These are phyloP conservation scores for Mycosphaerella sp. DNA, from an alignment of 2,329 filamentous ascomycete genomes.

Conservation along the genomic window DNA sequence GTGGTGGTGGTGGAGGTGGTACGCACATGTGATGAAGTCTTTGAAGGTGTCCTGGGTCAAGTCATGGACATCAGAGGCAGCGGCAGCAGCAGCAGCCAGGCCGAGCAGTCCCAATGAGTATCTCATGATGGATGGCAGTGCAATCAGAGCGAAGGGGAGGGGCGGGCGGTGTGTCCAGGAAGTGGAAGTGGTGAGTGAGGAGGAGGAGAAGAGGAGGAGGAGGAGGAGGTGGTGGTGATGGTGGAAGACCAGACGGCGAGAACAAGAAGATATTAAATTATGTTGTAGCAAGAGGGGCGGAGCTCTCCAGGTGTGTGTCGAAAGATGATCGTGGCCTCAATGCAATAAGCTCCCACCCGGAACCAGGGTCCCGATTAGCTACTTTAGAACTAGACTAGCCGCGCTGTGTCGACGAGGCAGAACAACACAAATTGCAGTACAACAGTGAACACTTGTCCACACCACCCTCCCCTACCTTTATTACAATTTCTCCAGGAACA, in stretches of 20 bases:
- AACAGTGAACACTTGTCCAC: too few relatives aligned
- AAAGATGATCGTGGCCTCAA: not conserved
- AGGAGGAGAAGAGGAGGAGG: not conserved
- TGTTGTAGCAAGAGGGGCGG: too few relatives aligned
- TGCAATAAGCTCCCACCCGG: not conserved
- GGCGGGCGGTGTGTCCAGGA: not conserved
- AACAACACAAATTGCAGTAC: too few relatives aligned
- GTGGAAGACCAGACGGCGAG: too few relatives aligned
- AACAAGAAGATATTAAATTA: too few relatives aligned
- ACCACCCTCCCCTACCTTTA: too few relatives aligned
- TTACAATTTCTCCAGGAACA: too few relatives aligned
- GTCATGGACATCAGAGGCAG: constrained; percentile 62
- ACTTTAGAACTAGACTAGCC: too few relatives aligned
- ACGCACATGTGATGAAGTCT: constrained; percentile 59
- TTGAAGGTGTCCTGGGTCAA: constrained; percentile 83
- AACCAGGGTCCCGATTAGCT: not conserved
- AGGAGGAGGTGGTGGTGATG: not conserved
- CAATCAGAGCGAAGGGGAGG: not conserved
- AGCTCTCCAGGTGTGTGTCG: too few relatives aligned
- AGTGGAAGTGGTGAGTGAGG: too few relatives aligned
- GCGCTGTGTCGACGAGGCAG: too few relatives aligned
- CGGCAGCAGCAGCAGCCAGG: constrained; percentile 56
- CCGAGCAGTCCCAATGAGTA: constrained; percentile 39
- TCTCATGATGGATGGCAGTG: constrained; percentile 20
- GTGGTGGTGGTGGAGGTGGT: not conserved